Evolutionary conservation across 139 green algal species (phyloP).

Genomic region (Astrephomene gubernaculifera): DNA sequence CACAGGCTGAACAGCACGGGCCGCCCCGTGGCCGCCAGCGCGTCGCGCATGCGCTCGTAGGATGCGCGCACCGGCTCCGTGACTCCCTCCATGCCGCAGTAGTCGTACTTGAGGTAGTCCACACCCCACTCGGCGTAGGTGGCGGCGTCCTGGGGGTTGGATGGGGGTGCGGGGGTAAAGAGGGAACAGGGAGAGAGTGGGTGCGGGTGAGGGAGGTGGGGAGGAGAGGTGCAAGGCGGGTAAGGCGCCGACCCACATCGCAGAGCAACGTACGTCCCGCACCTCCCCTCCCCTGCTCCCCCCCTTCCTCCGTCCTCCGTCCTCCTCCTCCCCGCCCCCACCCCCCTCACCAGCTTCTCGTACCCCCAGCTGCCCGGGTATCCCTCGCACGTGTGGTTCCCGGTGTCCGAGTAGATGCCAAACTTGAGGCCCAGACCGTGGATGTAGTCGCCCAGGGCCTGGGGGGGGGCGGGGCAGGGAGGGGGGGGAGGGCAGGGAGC

Average conservation of each 20-base stretch:
- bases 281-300: not conserved
- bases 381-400: constrained; percentile 75
- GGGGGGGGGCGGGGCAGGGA: not conserved
- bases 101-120: constrained; percentile 86
- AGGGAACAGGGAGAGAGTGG: not conserved
- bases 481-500: too few relatives aligned
- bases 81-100: constrained; percentile 62
- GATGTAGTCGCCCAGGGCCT: constrained; percentile 65
- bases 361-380: constrained; percentile 71
- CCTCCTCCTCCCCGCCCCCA: not conserved
- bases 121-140: constrained; percentile 82
- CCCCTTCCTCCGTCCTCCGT: not conserved
- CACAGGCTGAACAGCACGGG: constrained; percentile 82
- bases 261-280: not conserved
- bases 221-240: not conserved
- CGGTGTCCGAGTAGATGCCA: constrained; percentile 80
- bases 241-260: not conserved
- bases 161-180: not conserved
- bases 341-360: constrained; percentile 59
- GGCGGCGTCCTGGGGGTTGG: constrained; percentile 65
- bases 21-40: constrained; percentile 73
- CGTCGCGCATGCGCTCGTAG: constrained; percentile 77
- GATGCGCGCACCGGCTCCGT: constrained; percentile 40
- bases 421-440: constrained; percentile 73
- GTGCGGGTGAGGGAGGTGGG: not conserved